Evolutionary conservation across 1,139 yeast species (phyloP), one percentile per base, ranked within the genome.

Genomic region (Saccharomycopsis hybrid): DNA sequence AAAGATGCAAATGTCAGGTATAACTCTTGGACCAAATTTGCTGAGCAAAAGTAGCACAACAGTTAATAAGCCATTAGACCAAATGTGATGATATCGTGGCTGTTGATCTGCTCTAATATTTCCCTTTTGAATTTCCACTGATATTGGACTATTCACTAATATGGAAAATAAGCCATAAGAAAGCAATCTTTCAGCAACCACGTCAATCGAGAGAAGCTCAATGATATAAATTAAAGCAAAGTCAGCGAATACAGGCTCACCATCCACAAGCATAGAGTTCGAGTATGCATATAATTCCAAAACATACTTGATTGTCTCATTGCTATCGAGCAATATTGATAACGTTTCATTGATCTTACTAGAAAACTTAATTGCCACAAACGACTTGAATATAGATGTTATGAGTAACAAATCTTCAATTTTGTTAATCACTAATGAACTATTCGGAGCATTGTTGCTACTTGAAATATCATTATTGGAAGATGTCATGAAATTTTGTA

Each of bases 61-160:
- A 0, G 95, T 84, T 42, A 90, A 69, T 25, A 90, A 69, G 0
- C 96, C 96, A 60, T 84, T 82, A 9, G 81, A 77, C 97, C 97
- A 90, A 27, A 86, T 71, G 49, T 77, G 73, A 62, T 88, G 92
- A 55, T 85, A 68, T 53, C 76, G 74, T 1, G 85, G 76, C 5
- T 71, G 64, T 0, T 63, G 55, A 25, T 76, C 72, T 1, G 85
- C 74, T 28, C 72, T 71, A 3, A 86, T 65, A 2, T 76, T 76
- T 1, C 95, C 95, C 5, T 73, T 71, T 60, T 83, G 87, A 40
- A 90, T 77, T 1, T 74, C 72, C 36, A 72, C 66, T 0, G 95
- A 84, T 2, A 87, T 72, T 3, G 89, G 82, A 51, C 94, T 81
- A 58, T 88, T 95, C 13, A 82, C 75, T 47, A 90, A 67, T 2